Conservation (phyloP, 148 eudicot genomes). For the Bassia scoparia region DNA sequence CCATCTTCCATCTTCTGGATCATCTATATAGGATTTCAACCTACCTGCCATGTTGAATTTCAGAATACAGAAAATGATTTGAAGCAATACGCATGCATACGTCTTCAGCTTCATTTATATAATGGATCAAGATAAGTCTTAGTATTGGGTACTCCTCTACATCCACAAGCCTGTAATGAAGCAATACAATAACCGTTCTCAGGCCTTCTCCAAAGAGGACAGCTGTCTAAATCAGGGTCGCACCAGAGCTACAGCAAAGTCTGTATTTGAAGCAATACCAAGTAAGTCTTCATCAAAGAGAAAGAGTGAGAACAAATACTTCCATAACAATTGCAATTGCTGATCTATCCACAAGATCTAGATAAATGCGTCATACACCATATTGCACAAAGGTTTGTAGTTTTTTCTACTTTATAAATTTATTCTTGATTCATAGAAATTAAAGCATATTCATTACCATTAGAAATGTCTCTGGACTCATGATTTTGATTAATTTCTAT, state of each 20-base stretch:
- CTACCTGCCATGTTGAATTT: too few species aligned
- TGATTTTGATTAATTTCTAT: constrained; percentile 1
- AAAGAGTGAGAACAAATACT: constrained; percentile 51
- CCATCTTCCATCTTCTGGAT: constrained; percentile 42
- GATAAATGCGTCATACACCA: constrained; percentile 39
- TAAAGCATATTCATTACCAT: neutral
- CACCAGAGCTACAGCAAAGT: constrained; percentile 40
- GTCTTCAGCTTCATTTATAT: too few species aligned
- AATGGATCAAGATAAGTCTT: too few species aligned
- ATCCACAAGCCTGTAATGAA: too few species aligned
- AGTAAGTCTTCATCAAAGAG: constrained; percentile 65
- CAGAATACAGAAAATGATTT: too few species aligned
- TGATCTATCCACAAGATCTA: constrained; percentile 34
- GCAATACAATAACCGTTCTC: too few species aligned
- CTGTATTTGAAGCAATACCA: constrained; percentile 58
- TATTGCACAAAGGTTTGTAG: too few species aligned
- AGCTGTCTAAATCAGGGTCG: constrained; percentile 46
- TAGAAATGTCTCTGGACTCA: neutral
- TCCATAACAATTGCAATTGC: constrained; percentile 28
- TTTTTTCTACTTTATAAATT: too few species aligned
- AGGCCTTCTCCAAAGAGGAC: constrained; percentile 48
- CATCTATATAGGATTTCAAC: too few species aligned
- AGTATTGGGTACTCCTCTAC: too few species aligned
- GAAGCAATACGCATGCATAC: too few species aligned
- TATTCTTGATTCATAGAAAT: too few species aligned